A percentile compares a stretch with the other conserved stretches of the same genome.
Conservation (phyloP, 2,329 filamentous ascomycete species). For the Clarireedia hainanense region DNA sequence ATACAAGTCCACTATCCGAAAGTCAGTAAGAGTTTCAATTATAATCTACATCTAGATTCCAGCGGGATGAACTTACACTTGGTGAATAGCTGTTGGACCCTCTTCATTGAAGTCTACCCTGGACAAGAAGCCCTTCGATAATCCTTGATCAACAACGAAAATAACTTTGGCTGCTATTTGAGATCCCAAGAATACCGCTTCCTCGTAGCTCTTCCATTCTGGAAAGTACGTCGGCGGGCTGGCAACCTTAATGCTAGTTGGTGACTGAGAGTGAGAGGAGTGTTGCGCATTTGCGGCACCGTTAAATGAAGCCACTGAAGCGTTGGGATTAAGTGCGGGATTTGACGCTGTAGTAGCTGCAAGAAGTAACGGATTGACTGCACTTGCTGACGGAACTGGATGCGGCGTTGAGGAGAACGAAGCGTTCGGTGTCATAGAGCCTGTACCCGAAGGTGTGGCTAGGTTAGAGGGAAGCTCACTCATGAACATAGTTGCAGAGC, state of each 20-base stretch:
- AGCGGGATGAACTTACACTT: constrained; percentile 25
- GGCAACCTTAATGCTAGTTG: constrained; percentile 57
- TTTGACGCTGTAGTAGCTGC: constrained; percentile 69
- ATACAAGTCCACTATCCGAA: constrained; percentile 8
- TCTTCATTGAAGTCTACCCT: constrained; percentile 36
- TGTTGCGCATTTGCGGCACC: constrained; percentile 33
- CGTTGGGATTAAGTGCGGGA: constrained; percentile 29
- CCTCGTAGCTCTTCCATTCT: constrained; percentile 51
- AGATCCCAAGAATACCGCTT: constrained; percentile 61
- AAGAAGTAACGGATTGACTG: constrained; percentile 84
- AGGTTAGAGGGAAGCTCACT: constrained; percentile 92
- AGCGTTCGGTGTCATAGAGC: constrained; percentile 69
- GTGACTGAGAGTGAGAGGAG: constrained; percentile 58
- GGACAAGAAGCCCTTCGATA: constrained; percentile 57
- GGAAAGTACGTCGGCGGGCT: constrained; percentile 66
- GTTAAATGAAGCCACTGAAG: constrained; percentile 31
- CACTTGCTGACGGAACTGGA: constrained; percentile 47
- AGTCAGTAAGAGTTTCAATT: background rate
- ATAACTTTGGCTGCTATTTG: constrained; percentile 66
- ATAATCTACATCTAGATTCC: background rate
- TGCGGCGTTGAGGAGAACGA: constrained; percentile 44
- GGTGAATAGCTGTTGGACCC: constrained; percentile 29
- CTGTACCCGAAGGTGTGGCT: constrained; percentile 83
- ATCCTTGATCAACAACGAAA: constrained; percentile 59
- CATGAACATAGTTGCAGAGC: constrained; percentile 91